Percentiles rank a stretch among this genome's conserved stretches.
Evolutionary conservation across 495 filamentous ascomycete species (phyloP).

Genomic region (Neurospora intermedia): DNA sequence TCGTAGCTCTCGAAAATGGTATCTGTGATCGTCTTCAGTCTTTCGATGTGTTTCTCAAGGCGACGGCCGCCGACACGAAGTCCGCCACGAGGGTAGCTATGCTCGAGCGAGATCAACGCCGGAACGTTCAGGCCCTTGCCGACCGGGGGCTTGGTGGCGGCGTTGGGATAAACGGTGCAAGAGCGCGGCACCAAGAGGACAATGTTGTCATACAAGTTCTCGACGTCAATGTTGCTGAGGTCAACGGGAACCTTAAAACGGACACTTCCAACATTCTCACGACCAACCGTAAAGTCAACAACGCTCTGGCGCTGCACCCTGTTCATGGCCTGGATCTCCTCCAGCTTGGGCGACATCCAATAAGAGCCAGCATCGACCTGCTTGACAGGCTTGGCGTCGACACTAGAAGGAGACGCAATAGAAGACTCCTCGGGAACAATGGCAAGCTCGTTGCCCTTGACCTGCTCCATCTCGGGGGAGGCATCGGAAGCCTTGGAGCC

Average conservation of each 20-base stretch:
- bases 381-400: conserved; percentile 9
- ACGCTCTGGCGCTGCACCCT: conserved; percentile 62
- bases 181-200: conserved; percentile 63
- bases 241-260: conserved; percentile 75
- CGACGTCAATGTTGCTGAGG: conserved; percentile 58
- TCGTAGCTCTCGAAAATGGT: conserved; percentile 77
- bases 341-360: conserved; percentile 66
- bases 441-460: conserved; percentile 65
- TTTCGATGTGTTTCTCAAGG: conserved; percentile 70
- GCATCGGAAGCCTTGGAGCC: conserved; percentile 31
- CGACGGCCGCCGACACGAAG: conserved; percentile 21
- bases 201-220: conserved; percentile 59
- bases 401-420: conserved; percentile 19
- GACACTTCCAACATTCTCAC: conserved; percentile 66
- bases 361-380: conserved; percentile 64
- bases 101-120: conserved; percentile 69
- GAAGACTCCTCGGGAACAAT: conserved; percentile 63
- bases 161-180: conserved; percentile 76
- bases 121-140: conserved; percentile 90
- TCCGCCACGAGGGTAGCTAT: conserved; percentile 74
- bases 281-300: conserved; percentile 66
- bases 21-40: conserved; percentile 58
- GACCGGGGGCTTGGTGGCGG: conserved; percentile 60
- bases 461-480: conserved; percentile 60
- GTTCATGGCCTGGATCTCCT: conserved; percentile 64